Evolutionary conservation across 2,329 filamentous ascomycete species (phyloP).

Genomic region (Nigrospora oryzae): DNA sequence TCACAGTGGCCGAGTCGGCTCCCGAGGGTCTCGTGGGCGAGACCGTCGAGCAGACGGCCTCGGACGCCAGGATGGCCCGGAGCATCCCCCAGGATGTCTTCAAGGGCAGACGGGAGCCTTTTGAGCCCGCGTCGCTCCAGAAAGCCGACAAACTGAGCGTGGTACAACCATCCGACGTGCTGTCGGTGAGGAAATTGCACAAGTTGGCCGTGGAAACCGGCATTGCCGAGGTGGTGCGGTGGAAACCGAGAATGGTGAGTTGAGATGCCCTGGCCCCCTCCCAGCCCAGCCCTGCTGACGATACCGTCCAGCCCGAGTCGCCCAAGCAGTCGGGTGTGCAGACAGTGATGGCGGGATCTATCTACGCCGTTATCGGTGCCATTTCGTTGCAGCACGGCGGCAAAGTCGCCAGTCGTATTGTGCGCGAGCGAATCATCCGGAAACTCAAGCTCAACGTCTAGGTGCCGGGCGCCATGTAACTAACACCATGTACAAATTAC

Average conservation of each 20-base stretch:
- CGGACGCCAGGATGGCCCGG: slow-evolving; percentile 35
- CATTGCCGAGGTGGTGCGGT: slow-evolving; percentile 68
- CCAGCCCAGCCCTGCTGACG: neutral
- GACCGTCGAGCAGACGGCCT: neutral
- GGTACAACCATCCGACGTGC: slow-evolving; percentile 49
- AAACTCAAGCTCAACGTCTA: slow-evolving; percentile 14
- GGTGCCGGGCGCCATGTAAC: neutral
- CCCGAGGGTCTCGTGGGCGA: neutral
- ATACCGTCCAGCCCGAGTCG: slow-evolving; percentile 45
- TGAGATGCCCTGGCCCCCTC: neutral
- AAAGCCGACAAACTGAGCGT: slow-evolving; percentile 65
- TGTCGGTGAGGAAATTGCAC: slow-evolving; percentile 58
- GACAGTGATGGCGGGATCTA: slow-evolving; percentile 63
- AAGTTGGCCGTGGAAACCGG: slow-evolving; percentile 62
- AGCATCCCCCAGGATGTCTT: slow-evolving; percentile 44
- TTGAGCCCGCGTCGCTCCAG: slow-evolving; percentile 60
- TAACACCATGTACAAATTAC: slow-evolving; percentile 6
- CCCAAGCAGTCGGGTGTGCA: slow-evolving; percentile 65
- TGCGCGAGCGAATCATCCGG: slow-evolving; percentile 66
- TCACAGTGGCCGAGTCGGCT: neutral
- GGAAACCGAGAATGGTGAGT: slow-evolving; percentile 76
- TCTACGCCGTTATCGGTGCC: slow-evolving; percentile 84
- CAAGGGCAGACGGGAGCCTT: slow-evolving; percentile 52
- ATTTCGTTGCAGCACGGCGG: slow-evolving; percentile 82
- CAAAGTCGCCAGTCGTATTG: slow-evolving; percentile 64